Conservation (phyloP, 495 filamentous ascomycete genomes). For the Penicillium paxilli region DNA sequence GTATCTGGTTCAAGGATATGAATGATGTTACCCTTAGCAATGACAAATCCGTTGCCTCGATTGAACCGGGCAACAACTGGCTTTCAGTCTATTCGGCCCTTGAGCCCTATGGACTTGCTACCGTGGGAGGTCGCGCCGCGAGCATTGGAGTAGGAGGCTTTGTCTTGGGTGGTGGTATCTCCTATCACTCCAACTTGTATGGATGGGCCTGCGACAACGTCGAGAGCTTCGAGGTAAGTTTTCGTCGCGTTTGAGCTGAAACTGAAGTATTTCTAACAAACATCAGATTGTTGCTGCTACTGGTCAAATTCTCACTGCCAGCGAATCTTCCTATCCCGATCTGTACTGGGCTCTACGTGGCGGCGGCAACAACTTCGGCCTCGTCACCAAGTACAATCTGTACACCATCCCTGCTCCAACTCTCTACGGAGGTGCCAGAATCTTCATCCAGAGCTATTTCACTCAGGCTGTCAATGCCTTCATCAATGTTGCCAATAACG, state of each 20-base stretch:
- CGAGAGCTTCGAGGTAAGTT: constrained; percentile 38
- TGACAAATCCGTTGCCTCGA: constrained; percentile 21
- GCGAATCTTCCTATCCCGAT: constrained; percentile 36
- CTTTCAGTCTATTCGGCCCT: constrained; percentile 51
- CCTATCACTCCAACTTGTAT: constrained; percentile 40
- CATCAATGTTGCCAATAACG: constrained; percentile 34
- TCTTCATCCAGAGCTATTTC: constrained; percentile 44
- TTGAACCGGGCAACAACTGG: constrained; percentile 32
- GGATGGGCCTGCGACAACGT: constrained; percentile 56
- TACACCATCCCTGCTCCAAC: constrained; percentile 34
- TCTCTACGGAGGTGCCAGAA: constrained; percentile 43
- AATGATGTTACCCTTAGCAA: constrained; percentile 43
- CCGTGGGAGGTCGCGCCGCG: constrained; percentile 55
- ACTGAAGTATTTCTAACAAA: not conserved
- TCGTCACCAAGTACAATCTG: constrained; percentile 48
- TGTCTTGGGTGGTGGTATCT: constrained; percentile 34
- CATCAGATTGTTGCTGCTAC: constrained; percentile 42
- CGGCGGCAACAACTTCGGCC: constrained; percentile 50
- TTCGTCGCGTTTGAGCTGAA: no score
- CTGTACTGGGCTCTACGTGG: constrained; percentile 56
- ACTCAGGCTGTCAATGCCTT: constrained; percentile 33
- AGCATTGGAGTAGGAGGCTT: constrained; percentile 62
- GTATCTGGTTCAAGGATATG: constrained; percentile 49
- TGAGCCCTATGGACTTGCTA: constrained; percentile 44
- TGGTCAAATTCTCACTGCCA: constrained; percentile 42